Evolutionary conservation across 345 rosid species (phyloP).

Genomic region (Eucalyptus shirleyi): DNA sequence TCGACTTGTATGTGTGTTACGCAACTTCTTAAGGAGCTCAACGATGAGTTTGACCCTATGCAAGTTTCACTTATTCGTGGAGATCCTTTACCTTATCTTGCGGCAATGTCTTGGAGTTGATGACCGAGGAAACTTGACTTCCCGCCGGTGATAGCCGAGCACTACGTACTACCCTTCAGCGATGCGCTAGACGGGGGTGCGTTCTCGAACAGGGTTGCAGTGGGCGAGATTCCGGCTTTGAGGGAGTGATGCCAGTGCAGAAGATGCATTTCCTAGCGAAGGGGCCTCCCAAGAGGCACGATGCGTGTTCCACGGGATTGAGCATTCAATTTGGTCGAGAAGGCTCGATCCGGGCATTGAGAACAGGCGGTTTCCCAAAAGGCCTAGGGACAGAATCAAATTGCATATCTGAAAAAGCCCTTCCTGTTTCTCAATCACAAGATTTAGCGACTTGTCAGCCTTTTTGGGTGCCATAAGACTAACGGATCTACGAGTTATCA

Average conservation of each 20-base stretch:
- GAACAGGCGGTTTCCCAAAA: neutral
- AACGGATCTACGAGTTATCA: neutral
- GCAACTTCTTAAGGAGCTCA: no score
- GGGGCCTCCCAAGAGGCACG: neutral
- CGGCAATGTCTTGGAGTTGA: neutral
- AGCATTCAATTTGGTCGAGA: neutral
- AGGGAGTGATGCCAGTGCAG: neutral
- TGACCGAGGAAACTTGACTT: accelerated
- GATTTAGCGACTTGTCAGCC: neutral
- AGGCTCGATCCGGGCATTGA: neutral
- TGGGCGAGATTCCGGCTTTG: neutral
- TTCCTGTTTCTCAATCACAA: neutral
- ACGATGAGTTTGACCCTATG: no score
- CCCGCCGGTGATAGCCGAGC: neutral
- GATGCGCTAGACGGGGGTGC: neutral
- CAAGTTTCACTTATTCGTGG: no score
- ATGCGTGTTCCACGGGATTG: neutral
- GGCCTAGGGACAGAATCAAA: neutral
- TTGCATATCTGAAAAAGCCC: neutral
- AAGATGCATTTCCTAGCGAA: neutral
- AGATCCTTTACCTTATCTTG: no score
- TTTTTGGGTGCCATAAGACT: neutral
- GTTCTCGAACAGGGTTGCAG: neutral
- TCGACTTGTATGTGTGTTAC: accelerated
- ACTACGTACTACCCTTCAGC: neutral